Percentiles rank a stretch among this genome's conserved stretches.
Evolutionary conservation across 108 stramenopile genomes (phyloP).

Genomic region (Fragilariopsis cylindrus): DNA sequence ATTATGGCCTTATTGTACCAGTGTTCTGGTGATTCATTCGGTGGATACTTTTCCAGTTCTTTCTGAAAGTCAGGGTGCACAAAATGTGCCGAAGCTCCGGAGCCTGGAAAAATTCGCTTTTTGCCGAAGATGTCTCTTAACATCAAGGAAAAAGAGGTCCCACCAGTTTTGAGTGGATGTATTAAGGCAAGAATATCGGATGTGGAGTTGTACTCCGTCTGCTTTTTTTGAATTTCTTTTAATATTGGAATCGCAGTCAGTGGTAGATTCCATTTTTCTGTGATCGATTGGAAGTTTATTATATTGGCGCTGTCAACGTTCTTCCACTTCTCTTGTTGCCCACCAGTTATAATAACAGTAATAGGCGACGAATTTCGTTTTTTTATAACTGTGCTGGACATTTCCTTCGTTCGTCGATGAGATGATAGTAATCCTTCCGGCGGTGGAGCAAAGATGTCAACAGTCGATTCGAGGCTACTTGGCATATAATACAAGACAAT

Average conservation of each 20-base stretch:
- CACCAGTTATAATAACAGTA: no score
- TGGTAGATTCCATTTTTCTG: constrained; percentile 2
- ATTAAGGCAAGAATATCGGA: background rate
- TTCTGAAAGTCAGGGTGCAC: background rate
- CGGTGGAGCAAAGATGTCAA: no score
- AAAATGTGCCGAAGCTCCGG: background rate
- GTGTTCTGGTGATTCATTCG: background rate
- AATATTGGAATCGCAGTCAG: background rate
- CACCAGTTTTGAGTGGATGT: constrained; percentile 8
- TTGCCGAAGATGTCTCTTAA: background rate
- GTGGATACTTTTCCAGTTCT: background rate
- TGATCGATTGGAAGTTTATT: background rate
- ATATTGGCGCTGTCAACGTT: no score
- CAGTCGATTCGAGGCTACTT: no score
- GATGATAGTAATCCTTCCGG: no score
- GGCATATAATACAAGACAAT: no score
- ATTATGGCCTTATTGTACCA: background rate
- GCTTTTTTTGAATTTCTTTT: background rate
- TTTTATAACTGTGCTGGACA: no score
- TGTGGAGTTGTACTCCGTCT: constrained; percentile 1
- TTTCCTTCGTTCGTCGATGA: no score
- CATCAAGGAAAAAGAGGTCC: constrained; percentile 6
- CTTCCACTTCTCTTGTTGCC: no score
- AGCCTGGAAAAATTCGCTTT: background rate
- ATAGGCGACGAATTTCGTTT: no score